A percentile compares a stretch with the other conserved stretches of the same genome.
Evolutionary conservation across 106 monocot genomes (phyloP).

Genomic region (Acorus calamus): DNA sequence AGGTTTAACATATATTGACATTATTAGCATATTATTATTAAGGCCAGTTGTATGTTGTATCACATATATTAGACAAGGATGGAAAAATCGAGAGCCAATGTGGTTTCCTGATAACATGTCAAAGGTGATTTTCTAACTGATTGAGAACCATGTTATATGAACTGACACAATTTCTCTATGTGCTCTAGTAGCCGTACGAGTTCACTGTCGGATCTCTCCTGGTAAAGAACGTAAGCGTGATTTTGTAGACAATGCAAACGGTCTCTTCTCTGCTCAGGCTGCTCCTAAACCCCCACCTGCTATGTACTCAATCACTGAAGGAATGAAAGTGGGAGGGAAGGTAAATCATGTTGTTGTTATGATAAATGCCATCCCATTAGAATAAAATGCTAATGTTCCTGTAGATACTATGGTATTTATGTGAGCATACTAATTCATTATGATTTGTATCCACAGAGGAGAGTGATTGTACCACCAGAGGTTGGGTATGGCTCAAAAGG

Average conservation of each 20-base stretch:
- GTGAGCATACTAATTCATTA: not conserved
- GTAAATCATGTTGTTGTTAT: constrained; percentile 17
- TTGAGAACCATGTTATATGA: no score
- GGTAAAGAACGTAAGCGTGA: constrained; percentile 93
- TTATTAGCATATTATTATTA: no score
- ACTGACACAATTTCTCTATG: constrained; percentile 8
- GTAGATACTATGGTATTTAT: no score
- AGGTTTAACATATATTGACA: no score
- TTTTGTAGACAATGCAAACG: constrained; percentile 76
- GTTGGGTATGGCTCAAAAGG: constrained; percentile 77
- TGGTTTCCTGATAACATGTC: no score
- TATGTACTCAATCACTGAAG: constrained; percentile 72
- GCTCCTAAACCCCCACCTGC: constrained; percentile 86
- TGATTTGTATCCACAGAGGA: constrained; percentile 38
- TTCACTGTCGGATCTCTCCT: constrained; percentile 73
- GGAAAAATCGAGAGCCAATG: no score
- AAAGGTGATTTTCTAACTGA: no score
- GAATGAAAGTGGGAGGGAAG: constrained; percentile 93
- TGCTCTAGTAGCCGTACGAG: constrained; percentile 76
- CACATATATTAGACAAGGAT: no score
- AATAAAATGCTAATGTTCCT: not conserved
- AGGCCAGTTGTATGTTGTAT: no score
- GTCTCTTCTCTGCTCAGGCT: constrained; percentile 87
- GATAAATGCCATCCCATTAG: not conserved
- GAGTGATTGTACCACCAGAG: constrained; percentile 74